Conservation (phyloP, 2,329 filamentous ascomycete species). For the Ilyonectria mors-panacis region DNA sequence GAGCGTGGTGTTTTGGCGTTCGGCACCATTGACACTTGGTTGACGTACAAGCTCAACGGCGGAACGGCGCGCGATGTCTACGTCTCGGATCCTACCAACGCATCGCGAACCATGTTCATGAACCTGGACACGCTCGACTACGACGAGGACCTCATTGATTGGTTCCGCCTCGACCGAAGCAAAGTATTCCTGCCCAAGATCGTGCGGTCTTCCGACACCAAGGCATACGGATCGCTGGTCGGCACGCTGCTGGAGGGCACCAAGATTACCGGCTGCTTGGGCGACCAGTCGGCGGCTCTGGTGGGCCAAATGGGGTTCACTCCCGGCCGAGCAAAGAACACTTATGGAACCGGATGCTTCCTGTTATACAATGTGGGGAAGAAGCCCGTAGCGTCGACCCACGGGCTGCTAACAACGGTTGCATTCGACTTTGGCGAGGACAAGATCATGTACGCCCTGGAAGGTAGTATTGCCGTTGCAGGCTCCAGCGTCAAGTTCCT, state of each 20-base stretch:
- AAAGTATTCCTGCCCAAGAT: conserved; percentile 88
- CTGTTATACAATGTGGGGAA: conserved; percentile 90
- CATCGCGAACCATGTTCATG: conserved; percentile 95
- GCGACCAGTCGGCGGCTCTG: conserved; percentile 88
- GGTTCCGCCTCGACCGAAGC: conserved; percentile 79
- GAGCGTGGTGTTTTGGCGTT: conserved; percentile 83
- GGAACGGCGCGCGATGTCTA: conserved; percentile 75
- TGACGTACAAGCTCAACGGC: conserved; percentile 88
- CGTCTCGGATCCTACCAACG: conserved; percentile 90
- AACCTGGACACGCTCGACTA: conserved; percentile 86
- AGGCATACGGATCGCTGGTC: conserved; percentile 78
- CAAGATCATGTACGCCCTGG: conserved; percentile 81
- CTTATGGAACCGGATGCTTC: conserved; percentile 92
- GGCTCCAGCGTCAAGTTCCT: conserved; percentile 85
- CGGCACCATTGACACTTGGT: conserved; percentile 90
- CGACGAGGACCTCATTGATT: conserved; percentile 81
- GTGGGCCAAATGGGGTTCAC: conserved; percentile 89
- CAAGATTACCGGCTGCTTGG: conserved; percentile 84
- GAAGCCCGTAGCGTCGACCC: conserved; percentile 86
- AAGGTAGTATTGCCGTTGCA: conserved; percentile 87
- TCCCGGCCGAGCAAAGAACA: conserved; percentile 89
- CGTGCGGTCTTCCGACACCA: conserved; percentile 82
- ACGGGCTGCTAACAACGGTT: conserved; percentile 86
- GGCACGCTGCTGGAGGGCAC: conserved; percentile 77
- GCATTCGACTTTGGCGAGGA: conserved; percentile 83